Evolutionary conservation across 805 yeast species (phyloP).

Genomic region (Starmerella gropengiesseri): DNA sequence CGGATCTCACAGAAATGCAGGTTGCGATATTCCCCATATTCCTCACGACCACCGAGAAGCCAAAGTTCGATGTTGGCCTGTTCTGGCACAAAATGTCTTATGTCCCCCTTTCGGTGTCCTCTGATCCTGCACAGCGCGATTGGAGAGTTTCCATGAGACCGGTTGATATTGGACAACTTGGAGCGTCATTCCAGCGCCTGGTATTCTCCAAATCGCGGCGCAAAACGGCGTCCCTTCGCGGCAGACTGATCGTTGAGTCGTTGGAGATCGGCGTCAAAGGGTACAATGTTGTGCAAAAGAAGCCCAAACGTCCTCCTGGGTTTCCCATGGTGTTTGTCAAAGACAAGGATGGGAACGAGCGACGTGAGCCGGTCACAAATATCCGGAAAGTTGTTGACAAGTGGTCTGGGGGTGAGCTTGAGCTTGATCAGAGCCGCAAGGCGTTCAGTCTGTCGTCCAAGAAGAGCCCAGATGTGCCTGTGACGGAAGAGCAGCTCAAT

Average conservation of each 20-base stretch:
- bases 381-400: conserved; percentile 6
- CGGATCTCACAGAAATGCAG: conserved; percentile 19
- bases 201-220: conserved; percentile 13
- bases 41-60: conserved; percentile 1
- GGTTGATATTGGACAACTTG: conserved; percentile 4
- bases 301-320: conserved; percentile 3
- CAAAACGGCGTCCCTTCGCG: conserved; percentile 12
- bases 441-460: not conserved
- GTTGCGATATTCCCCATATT: conserved; percentile 21
- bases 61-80: conserved; percentile 12
- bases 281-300: conserved; percentile 33
- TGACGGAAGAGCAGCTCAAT: conserved; percentile 2
- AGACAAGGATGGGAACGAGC: conserved; percentile 40
- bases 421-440: not conserved
- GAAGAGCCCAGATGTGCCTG: conserved; percentile 1
- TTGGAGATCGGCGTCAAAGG: conserved; percentile 62
- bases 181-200: not conserved
- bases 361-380: conserved; percentile 40
- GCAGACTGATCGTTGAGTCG: conserved; percentile 7
- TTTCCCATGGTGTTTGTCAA: conserved; percentile 32
- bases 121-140: not conserved
- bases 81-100: conserved; percentile 20
- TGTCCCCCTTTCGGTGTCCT: conserved; percentile 6
- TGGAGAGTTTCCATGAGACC: conserved; percentile 20
- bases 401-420: conserved; percentile 12